Evolutionary conservation across 176 grass and related monocot species (phyloP), one percentile per base, ranked within the genome.

Genomic region (Oryza longistaminata): DNA sequence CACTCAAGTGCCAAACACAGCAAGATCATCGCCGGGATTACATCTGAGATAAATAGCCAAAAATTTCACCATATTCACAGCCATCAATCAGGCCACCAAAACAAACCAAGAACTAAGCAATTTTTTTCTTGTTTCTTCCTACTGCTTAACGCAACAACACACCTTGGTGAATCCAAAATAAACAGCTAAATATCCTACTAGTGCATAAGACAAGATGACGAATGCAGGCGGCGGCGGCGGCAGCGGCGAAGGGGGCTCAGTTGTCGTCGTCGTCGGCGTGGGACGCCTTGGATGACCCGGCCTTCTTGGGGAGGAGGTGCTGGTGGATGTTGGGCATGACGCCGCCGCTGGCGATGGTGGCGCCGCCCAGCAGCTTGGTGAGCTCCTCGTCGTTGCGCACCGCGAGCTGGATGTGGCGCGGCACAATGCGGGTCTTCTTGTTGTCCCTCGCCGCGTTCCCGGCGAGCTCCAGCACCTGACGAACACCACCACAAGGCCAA

Each of bases 261-360:
- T 94, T 87, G 69, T 85, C 85, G 0, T 92, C 90, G 79, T 92
- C 90, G 6, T 92, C 93, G 27, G 19, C 70, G 7, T 31, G 70
- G 5, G 83, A 83, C 2, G 90, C 68, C 91, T 98, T 95, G 77
- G 91, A 90, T 2, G 79, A 83, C 0, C 15, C 42, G 0, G 70
- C 60, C 83, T 98, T 95, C 89, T 98, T 98, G 81, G 96, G 93
- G 55, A 98, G 91, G 26, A 98, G 91, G 49, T 95, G 90, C 77
- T 90, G 89, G 81, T 95, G 93, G 88, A 98, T 98, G 89, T 98
- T 98, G 22, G 93, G 96, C 96, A 98, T 98, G 33, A 95, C 88
- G 11, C 91, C 91, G 0, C 93, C 93, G 40, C 96, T 98, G 0
- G 96, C 91, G 37, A 98, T 98, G 82, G 93, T 98, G 49, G 92